These are phyloP conservation scores for Calonectria multiphialidica DNA, from an alignment of 2,329 filamentous ascomycete species.

Conservation along the genomic window DNA sequence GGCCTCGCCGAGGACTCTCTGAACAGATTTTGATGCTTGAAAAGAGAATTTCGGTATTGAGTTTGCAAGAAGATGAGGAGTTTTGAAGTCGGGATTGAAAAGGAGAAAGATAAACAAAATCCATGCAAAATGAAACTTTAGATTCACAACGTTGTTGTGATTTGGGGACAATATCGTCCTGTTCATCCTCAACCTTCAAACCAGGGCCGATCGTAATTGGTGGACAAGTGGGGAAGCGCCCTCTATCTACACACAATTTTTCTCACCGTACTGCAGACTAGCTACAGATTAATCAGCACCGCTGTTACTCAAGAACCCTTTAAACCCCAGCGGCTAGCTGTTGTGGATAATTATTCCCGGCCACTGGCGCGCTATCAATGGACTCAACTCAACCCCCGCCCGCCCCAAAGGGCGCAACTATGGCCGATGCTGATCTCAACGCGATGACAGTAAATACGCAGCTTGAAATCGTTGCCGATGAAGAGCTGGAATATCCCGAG, in stretches of 20 bases:
- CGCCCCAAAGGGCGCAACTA: not conserved
- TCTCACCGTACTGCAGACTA: not conserved
- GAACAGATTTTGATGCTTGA: not conserved
- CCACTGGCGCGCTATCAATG: not conserved
- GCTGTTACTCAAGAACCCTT: not conserved
- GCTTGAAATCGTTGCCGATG: not conserved
- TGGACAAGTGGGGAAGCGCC: not conserved
- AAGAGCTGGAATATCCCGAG: slow-evolving; percentile 68
- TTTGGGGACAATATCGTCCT: not conserved
- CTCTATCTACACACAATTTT: not conserved
- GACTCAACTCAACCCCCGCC: not conserved
- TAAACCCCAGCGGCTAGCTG: not conserved
- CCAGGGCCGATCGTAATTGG: not conserved
- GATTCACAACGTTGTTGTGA: not conserved
- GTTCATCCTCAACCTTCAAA: not conserved
- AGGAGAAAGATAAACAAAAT: not conserved
- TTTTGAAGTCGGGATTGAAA: not conserved
- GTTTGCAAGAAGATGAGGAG: not conserved
- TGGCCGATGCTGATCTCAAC: not conserved
- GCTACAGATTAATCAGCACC: not conserved
- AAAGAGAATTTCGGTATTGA: not conserved
- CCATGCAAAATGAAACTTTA: not conserved
- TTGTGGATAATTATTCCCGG: slow-evolving; percentile 1
- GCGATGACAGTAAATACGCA: not conserved
- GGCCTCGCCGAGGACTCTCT: not conserved